phyloP scores from a whole-genome alignment of 192 early-diverging fungal genomes.

The Coemansia sp. region DNA sequence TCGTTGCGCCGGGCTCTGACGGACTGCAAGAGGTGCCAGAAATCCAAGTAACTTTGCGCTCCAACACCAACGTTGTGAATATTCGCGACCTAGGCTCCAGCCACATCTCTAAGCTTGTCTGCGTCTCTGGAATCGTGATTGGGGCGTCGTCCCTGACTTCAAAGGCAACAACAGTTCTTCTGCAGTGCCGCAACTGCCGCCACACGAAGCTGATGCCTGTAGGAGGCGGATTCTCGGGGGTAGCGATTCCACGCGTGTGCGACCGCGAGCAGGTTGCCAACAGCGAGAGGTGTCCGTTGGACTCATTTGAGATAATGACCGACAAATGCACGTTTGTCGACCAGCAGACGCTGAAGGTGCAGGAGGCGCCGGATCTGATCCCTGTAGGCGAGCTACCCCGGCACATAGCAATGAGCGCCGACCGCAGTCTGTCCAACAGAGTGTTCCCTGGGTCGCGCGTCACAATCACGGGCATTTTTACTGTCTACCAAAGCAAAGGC shows the following conservation, averaged over 20 bases:
- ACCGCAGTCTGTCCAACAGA: constrained; percentile 79
- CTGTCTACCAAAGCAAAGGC: constrained; percentile 80
- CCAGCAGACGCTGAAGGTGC: constrained; percentile 95
- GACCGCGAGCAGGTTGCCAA: constrained; percentile 58
- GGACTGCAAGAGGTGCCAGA: constrained; percentile 68
- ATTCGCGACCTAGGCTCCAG: constrained; percentile 88
- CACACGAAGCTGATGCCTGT: constrained; percentile 80
- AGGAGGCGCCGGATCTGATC: constrained; percentile 95
- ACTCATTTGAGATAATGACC: constrained; percentile 92
- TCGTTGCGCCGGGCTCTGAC: constrained; percentile 59
- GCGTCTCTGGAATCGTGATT: constrained; percentile 95
- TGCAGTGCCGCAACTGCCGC: constrained; percentile 88
- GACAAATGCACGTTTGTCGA: constrained; percentile 97
- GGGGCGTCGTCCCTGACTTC: constrained; percentile 83
- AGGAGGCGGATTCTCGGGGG: constrained; percentile 77
- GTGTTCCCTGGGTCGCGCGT: constrained; percentile 94
- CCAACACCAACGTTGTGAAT: constrained; percentile 81
- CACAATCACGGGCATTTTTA: constrained; percentile 92
- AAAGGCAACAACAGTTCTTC: constrained; percentile 84
- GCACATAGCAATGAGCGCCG: constrained; percentile 87
- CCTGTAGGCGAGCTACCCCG: constrained; percentile 98
- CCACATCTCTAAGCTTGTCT: constrained; percentile 87
- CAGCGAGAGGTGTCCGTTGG: constrained; percentile 61
- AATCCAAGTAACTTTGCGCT: constrained; percentile 85
- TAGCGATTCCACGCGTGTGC: constrained; percentile 86